Base-by-base conservation (phyloP, 2,329 filamentous ascomycete genomes). In the Aspergillus hortae region DNA sequence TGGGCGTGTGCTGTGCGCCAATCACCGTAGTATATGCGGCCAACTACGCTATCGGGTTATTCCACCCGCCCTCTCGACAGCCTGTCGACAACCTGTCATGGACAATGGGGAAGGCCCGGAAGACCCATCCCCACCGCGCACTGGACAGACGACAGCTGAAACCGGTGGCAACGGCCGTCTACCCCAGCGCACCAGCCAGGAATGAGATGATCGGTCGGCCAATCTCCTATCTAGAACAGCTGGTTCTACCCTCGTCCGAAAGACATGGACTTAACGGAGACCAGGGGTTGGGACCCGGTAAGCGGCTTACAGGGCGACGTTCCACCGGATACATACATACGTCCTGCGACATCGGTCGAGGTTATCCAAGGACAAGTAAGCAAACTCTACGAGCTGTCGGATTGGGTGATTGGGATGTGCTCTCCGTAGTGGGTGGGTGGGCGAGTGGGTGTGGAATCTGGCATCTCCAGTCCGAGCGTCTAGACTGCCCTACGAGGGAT, bases 91-190 rank as follows among this genome's bases (percentile, higher is more conserved):
- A 11, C 27, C 27, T 30, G 27, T 30, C 15, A 15, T 42, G 40
- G 19, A 42, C 14, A 17, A 17, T 12, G 40, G 15, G 19, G 40
- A 42, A 30, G 27, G 4, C 23, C 48, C 46, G 11, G 40, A 42
- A 11, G 27, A 23, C 23, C 48, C 46, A 42, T 51, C 42, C 35
- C 33, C 48, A 42, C 27, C 27, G 27, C 27, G 27, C 36, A 45
- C 51, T 33, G 14, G 46, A 25, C 17, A 46, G 30, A 46, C 46
- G 54, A 53, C 57, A 58, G 57, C 56, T 60, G 57, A 58, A 60
- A 48, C 52, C 21, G 36, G 57, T 60, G 57, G 57, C 57, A 44
- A 58, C 35, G 21, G 12, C 40, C 19, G 17, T 15, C 33, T 25
- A 15, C n/a, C 46, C 25, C 12, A 19, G 21, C 15, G 27, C n/a